These are phyloP conservation scores for Penicillium brasilianum DNA, from an alignment of 2,329 filamentous ascomycete genomes.

Conservation along the genomic window DNA sequence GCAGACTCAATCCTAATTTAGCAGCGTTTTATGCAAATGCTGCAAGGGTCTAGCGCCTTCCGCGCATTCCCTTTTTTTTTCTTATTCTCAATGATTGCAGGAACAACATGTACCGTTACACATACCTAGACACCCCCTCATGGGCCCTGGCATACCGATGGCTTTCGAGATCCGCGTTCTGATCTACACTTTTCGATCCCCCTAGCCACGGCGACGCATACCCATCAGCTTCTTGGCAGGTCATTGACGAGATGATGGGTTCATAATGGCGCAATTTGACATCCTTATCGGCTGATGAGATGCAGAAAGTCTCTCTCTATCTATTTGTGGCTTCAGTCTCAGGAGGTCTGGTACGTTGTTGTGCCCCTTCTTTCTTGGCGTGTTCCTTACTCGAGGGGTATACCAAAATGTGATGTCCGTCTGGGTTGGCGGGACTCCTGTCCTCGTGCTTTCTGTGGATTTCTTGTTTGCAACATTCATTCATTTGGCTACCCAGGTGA, in stretches of 20 bases:
- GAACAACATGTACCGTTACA: background rate
- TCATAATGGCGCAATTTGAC: slow-evolving; percentile 13
- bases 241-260: background rate
- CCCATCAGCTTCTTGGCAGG: background rate
- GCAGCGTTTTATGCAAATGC: background rate
- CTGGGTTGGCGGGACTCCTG: background rate
- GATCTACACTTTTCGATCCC: slow-evolving; percentile 11
- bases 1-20: background rate
- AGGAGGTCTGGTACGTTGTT: background rate
- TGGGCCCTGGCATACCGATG: slow-evolving; percentile 8
- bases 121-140: background rate
- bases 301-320: background rate
- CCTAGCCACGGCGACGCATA: slow-evolving; percentile 1
- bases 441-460: background rate
- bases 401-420: background rate
- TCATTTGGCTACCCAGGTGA: background rate
- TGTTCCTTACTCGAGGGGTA: background rate
- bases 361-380: slow-evolving; percentile 26
- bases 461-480: background rate
- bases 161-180: background rate
- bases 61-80: background rate
- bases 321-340: background rate
- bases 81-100: background rate
- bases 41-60: slow-evolving; percentile 16
- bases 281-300: background rate